A percentile compares a stretch with the other conserved stretches of the same genome.
These are phyloP conservation scores for Diaporthe nobilis DNA, from an alignment of 2,329 filamentous ascomycete genomes.

Conservation along the genomic window DNA sequence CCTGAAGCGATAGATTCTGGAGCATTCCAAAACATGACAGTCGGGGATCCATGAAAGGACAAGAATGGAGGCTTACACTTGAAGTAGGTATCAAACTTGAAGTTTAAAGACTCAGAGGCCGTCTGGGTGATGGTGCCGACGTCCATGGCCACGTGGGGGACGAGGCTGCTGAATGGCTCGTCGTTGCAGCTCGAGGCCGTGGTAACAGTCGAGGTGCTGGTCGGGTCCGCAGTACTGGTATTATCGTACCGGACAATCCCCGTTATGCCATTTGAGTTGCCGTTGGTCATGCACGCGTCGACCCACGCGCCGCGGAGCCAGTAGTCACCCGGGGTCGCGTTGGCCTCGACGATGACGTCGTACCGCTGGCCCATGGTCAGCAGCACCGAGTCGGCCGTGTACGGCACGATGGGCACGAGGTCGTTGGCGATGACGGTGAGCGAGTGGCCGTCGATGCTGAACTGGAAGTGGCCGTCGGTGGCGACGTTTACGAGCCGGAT, in stretches of 20 bases:
- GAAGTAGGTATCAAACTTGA: constrained; percentile 39
- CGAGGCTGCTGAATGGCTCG: constrained; percentile 45
- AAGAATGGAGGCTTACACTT: constrained; percentile 38
- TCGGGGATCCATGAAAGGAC: too few species aligned
- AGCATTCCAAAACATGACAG: too few species aligned
- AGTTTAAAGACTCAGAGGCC: constrained; percentile 29
- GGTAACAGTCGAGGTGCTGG: constrained; percentile 26
- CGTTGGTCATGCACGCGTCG: constrained; percentile 42
- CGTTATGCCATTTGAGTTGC: constrained; percentile 42
- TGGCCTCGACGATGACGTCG: constrained; percentile 43
- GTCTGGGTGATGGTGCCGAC: constrained; percentile 40
- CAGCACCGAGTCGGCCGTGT: constrained; percentile 60
- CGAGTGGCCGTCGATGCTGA: constrained; percentile 69
- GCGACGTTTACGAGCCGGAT: constrained; percentile 64
- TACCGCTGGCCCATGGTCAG: constrained; percentile 59
- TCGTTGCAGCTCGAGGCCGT: constrained; percentile 45
- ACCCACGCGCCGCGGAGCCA: constrained; percentile 46
- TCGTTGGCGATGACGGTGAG: constrained; percentile 72
- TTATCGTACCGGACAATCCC: constrained; percentile 48
- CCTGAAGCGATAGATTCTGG: too few species aligned
- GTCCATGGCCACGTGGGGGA: constrained; percentile 47
- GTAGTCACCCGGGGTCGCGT: constrained; percentile 41
- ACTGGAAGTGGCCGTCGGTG: constrained; percentile 61
- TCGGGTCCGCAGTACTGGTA: constrained; percentile 40
- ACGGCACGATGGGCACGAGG: constrained; percentile 71